phyloP scores from a whole-genome alignment of 352 stramenopile genomes.

The Phytophthora quininea region DNA sequence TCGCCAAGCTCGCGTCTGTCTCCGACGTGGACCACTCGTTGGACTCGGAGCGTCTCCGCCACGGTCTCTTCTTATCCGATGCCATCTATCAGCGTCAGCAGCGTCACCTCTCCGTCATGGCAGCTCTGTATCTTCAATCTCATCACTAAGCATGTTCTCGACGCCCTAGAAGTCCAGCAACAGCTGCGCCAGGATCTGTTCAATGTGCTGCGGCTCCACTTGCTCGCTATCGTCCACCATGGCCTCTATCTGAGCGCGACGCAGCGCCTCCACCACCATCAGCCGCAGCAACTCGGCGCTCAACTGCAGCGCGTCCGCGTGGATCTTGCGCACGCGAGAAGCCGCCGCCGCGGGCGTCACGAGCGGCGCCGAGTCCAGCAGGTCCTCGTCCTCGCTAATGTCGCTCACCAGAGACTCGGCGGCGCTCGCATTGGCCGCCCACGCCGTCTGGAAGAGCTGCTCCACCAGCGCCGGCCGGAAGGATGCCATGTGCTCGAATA shows the following conservation, averaged over 20 bases:
- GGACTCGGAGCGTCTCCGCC: constrained; percentile 49
- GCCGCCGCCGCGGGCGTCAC: constrained; percentile 32
- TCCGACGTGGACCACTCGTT: constrained; percentile 12
- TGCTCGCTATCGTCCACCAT: constrained; percentile 84
- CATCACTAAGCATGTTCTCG: background rate
- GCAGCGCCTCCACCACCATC: constrained; percentile 78
- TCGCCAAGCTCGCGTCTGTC: constrained; percentile 63
- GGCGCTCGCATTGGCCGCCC: constrained; percentile 40
- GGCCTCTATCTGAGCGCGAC: constrained; percentile 84
- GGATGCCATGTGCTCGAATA: constrained; percentile 14
- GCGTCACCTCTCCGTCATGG: constrained; percentile 40
- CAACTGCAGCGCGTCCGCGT: constrained; percentile 73
- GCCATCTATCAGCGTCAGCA: constrained; percentile 45
- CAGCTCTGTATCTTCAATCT: constrained; percentile 20
- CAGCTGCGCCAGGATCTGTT: constrained; percentile 83
- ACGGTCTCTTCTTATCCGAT: constrained; percentile 59
- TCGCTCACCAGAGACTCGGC: constrained; percentile 32
- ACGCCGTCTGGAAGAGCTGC: constrained; percentile 74
- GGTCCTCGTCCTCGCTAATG: constrained; percentile 48
- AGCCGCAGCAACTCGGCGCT: constrained; percentile 77
- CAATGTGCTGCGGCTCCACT: constrained; percentile 77
- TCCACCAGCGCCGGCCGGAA: constrained; percentile 75
- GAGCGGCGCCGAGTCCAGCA: constrained; percentile 45
- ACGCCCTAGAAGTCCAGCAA: constrained; percentile 76
- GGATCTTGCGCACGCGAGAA: constrained; percentile 70